These are phyloP conservation scores for Cardamine chenopodiifolia DNA, from an alignment of 345 rosid species.

Conservation along the genomic window DNA sequence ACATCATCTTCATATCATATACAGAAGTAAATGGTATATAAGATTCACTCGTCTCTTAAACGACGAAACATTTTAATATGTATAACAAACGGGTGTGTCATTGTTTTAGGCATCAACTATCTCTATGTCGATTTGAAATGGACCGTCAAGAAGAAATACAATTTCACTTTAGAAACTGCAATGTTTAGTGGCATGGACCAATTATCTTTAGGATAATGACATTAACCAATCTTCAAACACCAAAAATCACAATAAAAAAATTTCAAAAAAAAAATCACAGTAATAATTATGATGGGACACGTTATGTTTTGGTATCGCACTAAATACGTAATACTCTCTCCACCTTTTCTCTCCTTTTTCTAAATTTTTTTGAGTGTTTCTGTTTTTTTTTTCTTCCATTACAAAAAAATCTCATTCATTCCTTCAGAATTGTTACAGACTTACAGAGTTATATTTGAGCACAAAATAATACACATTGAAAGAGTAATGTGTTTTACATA, in stretches of 20 bases:
- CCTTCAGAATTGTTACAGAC: too few relatives aligned
- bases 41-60: slow-evolving; percentile 29
- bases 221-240: slow-evolving; percentile 31
- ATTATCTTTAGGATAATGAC: slow-evolving; percentile 35
- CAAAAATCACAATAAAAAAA: slow-evolving; percentile 7
- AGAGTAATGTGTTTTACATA: too few relatives aligned
- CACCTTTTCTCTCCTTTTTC: background rate
- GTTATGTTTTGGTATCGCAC: slow-evolving; percentile 32
- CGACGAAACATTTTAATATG: slow-evolving; percentile 31
- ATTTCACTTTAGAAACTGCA: slow-evolving; percentile 4
- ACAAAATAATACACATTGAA: too few relatives aligned
- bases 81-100: slow-evolving; percentile 22
- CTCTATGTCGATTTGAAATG: slow-evolving; percentile 38
- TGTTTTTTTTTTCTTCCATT: background rate
- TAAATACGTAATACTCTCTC: slow-evolving; percentile 8
- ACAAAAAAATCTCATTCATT: too few relatives aligned
- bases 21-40: slow-evolving; percentile 10
- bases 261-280: slow-evolving; percentile 3
- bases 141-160: slow-evolving; percentile 33
- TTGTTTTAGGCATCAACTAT: slow-evolving; percentile 41
- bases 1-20: slow-evolving; percentile 21
- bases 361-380: background rate
- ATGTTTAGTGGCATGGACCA: slow-evolving; percentile 42
- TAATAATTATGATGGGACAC: slow-evolving; percentile 29
- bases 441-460: too few relatives aligned